Evolutionary conservation across 2,329 filamentous ascomycete species (phyloP), one percentile per base, ranked within the genome.

Genomic region (Fusarium graminum): DNA sequence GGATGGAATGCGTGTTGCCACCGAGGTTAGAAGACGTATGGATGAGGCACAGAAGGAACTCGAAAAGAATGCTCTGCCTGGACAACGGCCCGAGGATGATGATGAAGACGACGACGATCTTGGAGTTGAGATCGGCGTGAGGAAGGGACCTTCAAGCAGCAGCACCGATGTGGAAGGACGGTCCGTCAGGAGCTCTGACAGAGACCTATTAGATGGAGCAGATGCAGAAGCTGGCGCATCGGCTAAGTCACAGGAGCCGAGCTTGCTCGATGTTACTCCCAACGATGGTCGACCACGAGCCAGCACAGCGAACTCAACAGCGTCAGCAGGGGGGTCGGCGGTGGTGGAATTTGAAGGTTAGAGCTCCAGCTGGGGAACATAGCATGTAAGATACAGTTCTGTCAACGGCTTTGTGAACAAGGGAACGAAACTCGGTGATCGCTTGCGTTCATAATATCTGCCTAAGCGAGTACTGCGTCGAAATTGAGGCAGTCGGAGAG

Each of bases 1-100:
- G 3, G 95, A 99, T 75, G 95, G 95, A 40, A 97, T 98, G 89
- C 90, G 94, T 32, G 94, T 98, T 59, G 95, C 95, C 1, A 92
- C 91, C 1, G 95, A 99, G 77, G 94, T 99, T 50, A 86, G 92
- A 68, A 88, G 94, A 72, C 86, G 94, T 42, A 97, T 98, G 90
- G 94, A 99, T 65, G 95, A 99, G 76, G 94, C 94, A 4, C 94
- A 97, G 78, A 90, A 89, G 70, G 94, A 98, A 75, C 81, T 97
- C 68, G 94, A 97, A 78, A 91, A 90, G 78, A 94, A 93, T 61
- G 91, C 90, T 1, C 79, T 89, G n/a, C 85, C 86, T 3, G 80
- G 85, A 42, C 83, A 90, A 72, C 82, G 65, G 77, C 86, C 89
- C 0, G 90, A 93, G 1, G 90, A 92, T 0, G 90, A 90, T 0